Evolutionary conservation across 2,329 filamentous ascomycete species (phyloP).

Genomic region (Neonectria faginata): DNA sequence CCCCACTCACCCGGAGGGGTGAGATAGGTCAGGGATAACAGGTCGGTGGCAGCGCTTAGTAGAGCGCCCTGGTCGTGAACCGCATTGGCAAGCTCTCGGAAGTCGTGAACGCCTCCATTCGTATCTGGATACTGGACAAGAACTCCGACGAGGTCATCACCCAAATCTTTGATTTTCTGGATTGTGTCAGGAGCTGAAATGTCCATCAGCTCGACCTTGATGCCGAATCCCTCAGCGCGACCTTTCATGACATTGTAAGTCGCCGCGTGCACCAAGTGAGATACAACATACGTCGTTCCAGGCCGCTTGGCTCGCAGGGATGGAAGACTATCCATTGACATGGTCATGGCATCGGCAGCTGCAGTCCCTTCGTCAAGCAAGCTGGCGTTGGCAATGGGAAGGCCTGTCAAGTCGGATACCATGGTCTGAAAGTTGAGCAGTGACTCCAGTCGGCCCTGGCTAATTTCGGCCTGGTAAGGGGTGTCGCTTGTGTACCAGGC

Average conservation of each 20-base stretch:
- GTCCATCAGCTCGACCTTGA: slow-evolving; percentile 80
- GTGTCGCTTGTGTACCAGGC: slow-evolving; percentile 99
- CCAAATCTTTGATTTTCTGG: slow-evolving; percentile 77
- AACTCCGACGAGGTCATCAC: slow-evolving; percentile 86
- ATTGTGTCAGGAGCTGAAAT: slow-evolving; percentile 71
- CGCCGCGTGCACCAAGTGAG: slow-evolving; percentile 74
- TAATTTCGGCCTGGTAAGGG: slow-evolving; percentile 97
- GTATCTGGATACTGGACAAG: slow-evolving; percentile 97
- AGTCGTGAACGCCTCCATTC: slow-evolving; percentile 82
- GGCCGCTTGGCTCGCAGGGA: slow-evolving; percentile 76
- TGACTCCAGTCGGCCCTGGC: slow-evolving; percentile 91
- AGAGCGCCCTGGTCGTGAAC: slow-evolving; percentile 83
- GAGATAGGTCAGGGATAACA: slow-evolving; percentile 86
- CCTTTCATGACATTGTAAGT: slow-evolving; percentile 72
- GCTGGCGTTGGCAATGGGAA: slow-evolving; percentile 91
- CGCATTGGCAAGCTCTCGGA: slow-evolving; percentile 76
- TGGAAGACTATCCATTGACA: slow-evolving; percentile 83
- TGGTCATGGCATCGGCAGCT: slow-evolving; percentile 94
- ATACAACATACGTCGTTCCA: slow-evolving; percentile 87
- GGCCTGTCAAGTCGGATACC: slow-evolving; percentile 86
- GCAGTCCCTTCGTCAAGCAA: slow-evolving; percentile 92
- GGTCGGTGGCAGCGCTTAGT: slow-evolving; percentile 88
- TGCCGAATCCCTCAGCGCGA: slow-evolving; percentile 64
- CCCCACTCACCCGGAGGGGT: slow-evolving; percentile 94
- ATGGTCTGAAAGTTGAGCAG: slow-evolving; percentile 75